Conservation (phyloP, 257 asterid species). For the Nicotiana tomentosiformis region DNA sequence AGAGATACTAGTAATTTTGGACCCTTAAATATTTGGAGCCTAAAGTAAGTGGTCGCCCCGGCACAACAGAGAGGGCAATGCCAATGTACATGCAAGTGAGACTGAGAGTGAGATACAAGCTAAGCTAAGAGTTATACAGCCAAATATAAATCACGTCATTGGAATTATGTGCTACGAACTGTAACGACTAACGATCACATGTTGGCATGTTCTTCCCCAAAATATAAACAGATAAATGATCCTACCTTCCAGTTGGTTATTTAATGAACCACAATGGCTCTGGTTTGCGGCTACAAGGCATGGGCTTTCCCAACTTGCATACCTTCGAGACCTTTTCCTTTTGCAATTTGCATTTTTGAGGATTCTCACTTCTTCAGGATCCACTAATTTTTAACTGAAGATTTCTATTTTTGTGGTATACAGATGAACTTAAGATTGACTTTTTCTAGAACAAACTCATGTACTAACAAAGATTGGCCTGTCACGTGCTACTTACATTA, state of each 20-base stretch:
- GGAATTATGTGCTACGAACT: not conserved
- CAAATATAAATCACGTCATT: not conserved
- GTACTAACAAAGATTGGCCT: not conserved
- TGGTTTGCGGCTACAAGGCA: not conserved
- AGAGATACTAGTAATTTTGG: no score
- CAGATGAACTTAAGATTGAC: no score
- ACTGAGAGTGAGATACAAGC: not conserved
- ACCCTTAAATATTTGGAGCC: no score
- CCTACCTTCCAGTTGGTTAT: not conserved
- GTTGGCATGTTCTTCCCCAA: slow-evolving; percentile 6
- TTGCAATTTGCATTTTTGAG: not conserved
- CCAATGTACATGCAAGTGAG: not conserved
- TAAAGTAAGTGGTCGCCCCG: not conserved
- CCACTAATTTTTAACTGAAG: not conserved
- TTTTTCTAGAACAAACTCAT: not conserved
- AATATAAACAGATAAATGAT: not conserved
- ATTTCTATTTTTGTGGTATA: not conserved
- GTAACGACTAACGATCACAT: not conserved
- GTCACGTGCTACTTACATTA: not conserved
- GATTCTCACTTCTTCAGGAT: not conserved
- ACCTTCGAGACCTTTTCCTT: not conserved
- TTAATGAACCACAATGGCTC: not conserved
- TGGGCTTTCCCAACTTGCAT: not conserved
- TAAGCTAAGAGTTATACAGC: not conserved
- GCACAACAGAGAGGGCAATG: not conserved